These are phyloP conservation scores for Aegilops speltoides DNA, from an alignment of 176 grass and related monocot species.

Conservation along the genomic window DNA sequence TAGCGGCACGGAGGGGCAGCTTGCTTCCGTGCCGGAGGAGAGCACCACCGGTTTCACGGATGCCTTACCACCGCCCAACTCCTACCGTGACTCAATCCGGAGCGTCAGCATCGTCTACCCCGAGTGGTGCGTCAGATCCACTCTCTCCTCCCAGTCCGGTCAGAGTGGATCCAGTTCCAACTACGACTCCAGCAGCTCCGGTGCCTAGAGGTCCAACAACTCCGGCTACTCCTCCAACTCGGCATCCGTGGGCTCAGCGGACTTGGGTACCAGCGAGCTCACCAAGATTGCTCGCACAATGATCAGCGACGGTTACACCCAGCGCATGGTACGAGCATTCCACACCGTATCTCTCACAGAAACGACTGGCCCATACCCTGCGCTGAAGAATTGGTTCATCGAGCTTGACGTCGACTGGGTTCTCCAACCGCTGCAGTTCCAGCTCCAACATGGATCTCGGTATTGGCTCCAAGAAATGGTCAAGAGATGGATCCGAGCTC, in stretches of 20 bases:
- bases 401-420: neutral
- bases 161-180: neutral
- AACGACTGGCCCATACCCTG: too few species aligned
- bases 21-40: neutral
- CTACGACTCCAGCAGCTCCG: neutral
- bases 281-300: neutral
- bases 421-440: neutral
- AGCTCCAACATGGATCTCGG: neutral
- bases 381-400: neutral
- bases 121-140: neutral
- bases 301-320: neutral
- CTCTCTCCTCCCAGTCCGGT: neutral
- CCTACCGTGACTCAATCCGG: neutral
- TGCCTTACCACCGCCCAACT: neutral
- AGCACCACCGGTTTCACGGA: neutral
- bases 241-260: neutral
- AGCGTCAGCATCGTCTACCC: too few species aligned
- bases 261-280: neutral
- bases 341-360: neutral
- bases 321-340: neutral
- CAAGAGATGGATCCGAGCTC: too few species aligned
- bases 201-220: neutral
- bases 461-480: too few species aligned
- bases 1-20: neutral
- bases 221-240: neutral